Conservation (phyloP, 257 asterid species). For the Osmanthus fragrans region DNA sequence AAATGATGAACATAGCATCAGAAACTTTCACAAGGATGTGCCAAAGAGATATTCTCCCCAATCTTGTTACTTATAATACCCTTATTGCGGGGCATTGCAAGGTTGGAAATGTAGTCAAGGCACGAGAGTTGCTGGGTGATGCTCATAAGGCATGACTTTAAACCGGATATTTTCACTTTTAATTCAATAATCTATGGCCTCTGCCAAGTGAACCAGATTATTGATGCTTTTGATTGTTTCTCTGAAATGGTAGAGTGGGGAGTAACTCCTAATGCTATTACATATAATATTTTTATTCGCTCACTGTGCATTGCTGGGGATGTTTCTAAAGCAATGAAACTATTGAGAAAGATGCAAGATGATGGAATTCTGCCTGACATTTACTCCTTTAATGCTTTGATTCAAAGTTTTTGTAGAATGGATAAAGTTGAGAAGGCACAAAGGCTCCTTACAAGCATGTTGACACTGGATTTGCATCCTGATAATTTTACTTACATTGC, state of each 20-base stretch:
- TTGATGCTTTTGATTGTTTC: constrained; percentile 81
- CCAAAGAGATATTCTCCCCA: constrained; percentile 54
- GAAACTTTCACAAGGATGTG: constrained; percentile 58
- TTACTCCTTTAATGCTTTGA: constrained; percentile 75
- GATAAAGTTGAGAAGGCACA: constrained; percentile 71
- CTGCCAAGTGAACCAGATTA: constrained; percentile 51
- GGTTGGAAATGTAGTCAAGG: constrained; percentile 49
- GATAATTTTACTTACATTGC: constrained; percentile 74
- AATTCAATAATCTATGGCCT: constrained; percentile 78
- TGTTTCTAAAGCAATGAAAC: constrained; percentile 49
- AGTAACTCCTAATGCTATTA: constrained; percentile 60
- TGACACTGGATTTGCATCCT: constrained; percentile 55
- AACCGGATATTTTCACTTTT: constrained; percentile 78
- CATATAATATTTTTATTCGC: constrained; percentile 72
- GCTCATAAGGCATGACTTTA: constrained; percentile 58
- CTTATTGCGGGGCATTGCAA: constrained; percentile 72
- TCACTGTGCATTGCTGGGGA: constrained; percentile 68
- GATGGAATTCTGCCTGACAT: constrained; percentile 69
- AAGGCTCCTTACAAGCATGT: constrained; percentile 69
- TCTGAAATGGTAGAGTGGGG: constrained; percentile 84
- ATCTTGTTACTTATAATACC: constrained; percentile 75
- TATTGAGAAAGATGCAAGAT: constrained; percentile 70
- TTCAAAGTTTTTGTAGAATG: constrained; percentile 58
- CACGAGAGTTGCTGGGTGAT: constrained; percentile 51
- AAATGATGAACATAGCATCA: constrained; percentile 61